Conservation (phyloP, 2,329 filamentous ascomycete species). For the Sclerotinia nivalis region DNA sequence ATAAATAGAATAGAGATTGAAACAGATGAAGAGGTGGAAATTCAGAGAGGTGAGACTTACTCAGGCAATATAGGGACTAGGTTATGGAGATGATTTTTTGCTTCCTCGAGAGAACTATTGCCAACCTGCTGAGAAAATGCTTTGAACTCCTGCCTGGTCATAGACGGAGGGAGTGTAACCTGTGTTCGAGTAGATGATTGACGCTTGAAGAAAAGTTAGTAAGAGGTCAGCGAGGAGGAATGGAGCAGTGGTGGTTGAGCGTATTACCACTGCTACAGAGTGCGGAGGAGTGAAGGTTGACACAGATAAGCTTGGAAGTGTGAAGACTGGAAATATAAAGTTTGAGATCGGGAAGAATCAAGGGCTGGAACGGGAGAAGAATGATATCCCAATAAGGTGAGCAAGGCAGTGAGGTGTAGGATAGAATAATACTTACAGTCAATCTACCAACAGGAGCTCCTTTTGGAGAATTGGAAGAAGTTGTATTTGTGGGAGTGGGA, state of each 20-base stretch:
- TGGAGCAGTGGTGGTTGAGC: neutral
- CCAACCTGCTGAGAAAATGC: constrained; percentile 7
- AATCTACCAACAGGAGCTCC: neutral
- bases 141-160: constrained; percentile 5
- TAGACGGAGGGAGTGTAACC: neutral
- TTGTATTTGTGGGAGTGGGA: constrained; percentile 4
- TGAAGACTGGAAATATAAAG: neutral
- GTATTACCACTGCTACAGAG: no score
- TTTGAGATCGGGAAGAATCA: neutral
- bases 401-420: neutral
- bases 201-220: constrained; percentile 3
- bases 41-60: neutral
- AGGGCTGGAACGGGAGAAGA: neutral
- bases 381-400: neutral
- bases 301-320: no score
- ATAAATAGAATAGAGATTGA: neutral
- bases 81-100: constrained; percentile 15
- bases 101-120: constrained; percentile 3
- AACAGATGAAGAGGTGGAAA: neutral
- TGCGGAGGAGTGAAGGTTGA: neutral
- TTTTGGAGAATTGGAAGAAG: neutral
- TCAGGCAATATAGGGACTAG: constrained; percentile 1
- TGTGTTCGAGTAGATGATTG: constrained; percentile 2
- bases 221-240: neutral
- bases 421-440: constrained; percentile 4